Conservation (phyloP, 345 rosid species). For the Pistacia integerrima region DNA sequence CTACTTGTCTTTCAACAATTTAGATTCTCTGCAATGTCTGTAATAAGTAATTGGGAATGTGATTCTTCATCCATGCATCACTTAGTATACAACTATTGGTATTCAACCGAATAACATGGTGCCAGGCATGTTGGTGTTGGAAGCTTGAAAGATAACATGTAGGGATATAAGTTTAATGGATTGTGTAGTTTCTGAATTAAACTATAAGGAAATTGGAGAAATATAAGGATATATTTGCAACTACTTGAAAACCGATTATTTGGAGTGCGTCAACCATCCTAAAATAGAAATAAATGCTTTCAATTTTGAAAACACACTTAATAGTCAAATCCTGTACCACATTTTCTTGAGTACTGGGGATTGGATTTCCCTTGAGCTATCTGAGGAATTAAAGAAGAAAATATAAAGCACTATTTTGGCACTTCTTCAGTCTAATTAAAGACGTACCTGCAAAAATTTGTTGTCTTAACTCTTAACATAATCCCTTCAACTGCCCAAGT, state of each 20-base stretch:
- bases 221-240: not conserved
- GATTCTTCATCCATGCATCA: not conserved
- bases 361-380: not conserved
- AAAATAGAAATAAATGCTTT: not conserved
- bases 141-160: not conserved
- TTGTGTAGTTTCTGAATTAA: too few relatives aligned
- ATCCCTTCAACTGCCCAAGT: slow-evolving; percentile 1
- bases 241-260: too few relatives aligned
- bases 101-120: not conserved
- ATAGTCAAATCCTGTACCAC: not conserved
- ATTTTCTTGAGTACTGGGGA: not conserved
- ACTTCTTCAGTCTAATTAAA: slow-evolving; percentile 8
- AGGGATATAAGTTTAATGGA: too few relatives aligned
- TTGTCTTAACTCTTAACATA: too few relatives aligned
- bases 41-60: not conserved
- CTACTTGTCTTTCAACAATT: not conserved
- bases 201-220: not conserved
- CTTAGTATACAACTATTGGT: not conserved
- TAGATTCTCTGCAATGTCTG: not conserved
- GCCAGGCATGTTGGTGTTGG: not conserved
- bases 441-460: not conserved
- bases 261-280: not conserved
- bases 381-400: not conserved
- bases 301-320: too few relatives aligned
- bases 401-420: not conserved